Evolutionary conservation across 192 early-diverging fungal species (phyloP), one percentile per base, ranked within the genome.

Genomic region (Linnemannia elongata): DNA sequence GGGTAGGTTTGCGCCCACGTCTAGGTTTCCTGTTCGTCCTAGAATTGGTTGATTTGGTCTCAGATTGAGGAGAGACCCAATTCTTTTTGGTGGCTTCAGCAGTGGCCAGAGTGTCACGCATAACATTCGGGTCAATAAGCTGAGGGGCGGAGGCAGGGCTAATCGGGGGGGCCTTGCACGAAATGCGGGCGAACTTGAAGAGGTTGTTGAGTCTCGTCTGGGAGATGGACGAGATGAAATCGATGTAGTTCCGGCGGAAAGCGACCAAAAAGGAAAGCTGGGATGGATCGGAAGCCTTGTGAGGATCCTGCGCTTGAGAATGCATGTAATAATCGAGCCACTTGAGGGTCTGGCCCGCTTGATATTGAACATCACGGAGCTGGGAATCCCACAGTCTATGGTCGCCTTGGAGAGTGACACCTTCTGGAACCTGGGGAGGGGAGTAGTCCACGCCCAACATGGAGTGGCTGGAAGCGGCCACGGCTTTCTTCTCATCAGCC

Each of bases 231-330:
- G 45, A 74, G 35, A 75, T 55, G 44, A 55, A 60, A 47, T 75
- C 74, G 49, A 75, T 57, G 52, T 73, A 73, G 24, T 73, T 73
- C n/a, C 42, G 72, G 10, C 74, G 74, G 6, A 75, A 75, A 38
- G 74, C 49, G 33, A 75, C 74, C 74, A 75, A 75, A 35, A 75
- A 75, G 30, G 74, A 55, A 33, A 75, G 74, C 22, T 71, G 69
- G 69, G 69, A 71, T 3, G 69, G 17, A 22, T 75, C 54, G 36
- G 74, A 52, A 35, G 38, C 22, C n/a, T 24, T 38, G 35, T 13
- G 1, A 9, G 9, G 8, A 17, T 75, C 22, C 74, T 63, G 38
- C 27, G 47, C 39, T 44, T 72, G 70, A n/a, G 42, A 6, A 72
- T 72, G 70, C 36, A 71, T 71, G 41, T 41, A 41, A 41, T 41